Evolutionary conservation across 305 asterid species (phyloP).

Genomic region (Caryopteris hybrid): DNA sequence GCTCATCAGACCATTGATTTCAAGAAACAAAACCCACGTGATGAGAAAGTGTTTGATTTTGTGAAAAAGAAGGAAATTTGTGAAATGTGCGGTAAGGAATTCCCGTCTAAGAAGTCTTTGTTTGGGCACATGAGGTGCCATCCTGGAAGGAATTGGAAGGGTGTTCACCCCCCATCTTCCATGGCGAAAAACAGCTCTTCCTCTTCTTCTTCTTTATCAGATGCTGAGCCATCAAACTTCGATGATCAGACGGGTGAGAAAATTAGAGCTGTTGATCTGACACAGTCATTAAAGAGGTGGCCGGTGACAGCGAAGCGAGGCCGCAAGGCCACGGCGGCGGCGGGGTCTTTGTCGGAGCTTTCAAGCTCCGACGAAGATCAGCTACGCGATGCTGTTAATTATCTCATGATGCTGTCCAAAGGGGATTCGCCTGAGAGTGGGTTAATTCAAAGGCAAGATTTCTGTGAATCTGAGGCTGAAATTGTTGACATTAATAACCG

Average conservation of each 20-base stretch:
- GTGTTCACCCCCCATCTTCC: slow-evolving; percentile 18
- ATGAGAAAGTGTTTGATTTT: background rate
- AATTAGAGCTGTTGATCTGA: slow-evolving; percentile 21
- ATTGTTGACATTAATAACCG: background rate
- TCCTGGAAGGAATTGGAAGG: slow-evolving; percentile 63
- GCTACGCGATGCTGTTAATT: slow-evolving; percentile 31
- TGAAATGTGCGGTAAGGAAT: slow-evolving; percentile 37
- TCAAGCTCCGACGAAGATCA: slow-evolving; percentile 25
- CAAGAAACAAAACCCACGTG: slow-evolving; percentile 12
- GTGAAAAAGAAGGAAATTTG: slow-evolving; percentile 27
- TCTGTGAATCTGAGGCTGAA: slow-evolving; percentile 8
- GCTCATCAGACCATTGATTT: too few relatives aligned
- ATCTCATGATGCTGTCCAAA: slow-evolving; percentile 36
- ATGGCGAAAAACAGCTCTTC: background rate
- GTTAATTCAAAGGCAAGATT: background rate
- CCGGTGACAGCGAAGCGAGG: slow-evolving; percentile 53
- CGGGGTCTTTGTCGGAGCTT: background rate
- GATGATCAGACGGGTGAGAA: too few relatives aligned
- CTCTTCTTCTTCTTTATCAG: too few relatives aligned
- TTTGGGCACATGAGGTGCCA: slow-evolving; percentile 79
- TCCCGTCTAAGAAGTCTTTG: slow-evolving; percentile 56
- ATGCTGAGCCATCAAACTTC: too few relatives aligned
- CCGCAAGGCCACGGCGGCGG: slow-evolving; percentile 17
- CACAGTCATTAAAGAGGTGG: slow-evolving; percentile 34
- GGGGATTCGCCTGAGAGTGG: slow-evolving; percentile 11